A percentile compares a stretch with the other conserved stretches of the same genome.
These are phyloP conservation scores for Phellinidium pouzarii DNA, from an alignment of 1,284 basidiomycete species.

Conservation along the genomic window DNA sequence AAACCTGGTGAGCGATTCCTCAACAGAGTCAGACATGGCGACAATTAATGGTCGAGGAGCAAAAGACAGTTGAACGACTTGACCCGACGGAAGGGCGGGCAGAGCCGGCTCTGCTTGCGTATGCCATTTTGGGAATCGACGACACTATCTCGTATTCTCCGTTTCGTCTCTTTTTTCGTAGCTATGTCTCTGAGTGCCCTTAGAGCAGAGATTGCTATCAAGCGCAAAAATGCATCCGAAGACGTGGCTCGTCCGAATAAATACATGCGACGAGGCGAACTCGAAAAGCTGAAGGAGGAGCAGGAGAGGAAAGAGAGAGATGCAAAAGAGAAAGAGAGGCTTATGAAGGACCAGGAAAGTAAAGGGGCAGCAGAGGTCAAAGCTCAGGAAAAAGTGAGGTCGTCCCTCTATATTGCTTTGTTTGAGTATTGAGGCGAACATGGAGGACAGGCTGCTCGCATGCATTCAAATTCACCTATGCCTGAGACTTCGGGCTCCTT, in stretches of 20 bases:
- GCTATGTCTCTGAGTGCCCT: conserved; percentile 67
- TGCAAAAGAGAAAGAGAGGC: conserved; percentile 33
- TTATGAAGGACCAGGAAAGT: conserved; percentile 25
- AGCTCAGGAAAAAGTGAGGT: conserved; percentile 38
- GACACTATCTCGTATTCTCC: too few relatives aligned
- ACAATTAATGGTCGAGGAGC: conserved; percentile 3
- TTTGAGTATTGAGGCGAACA: conserved; percentile 31
- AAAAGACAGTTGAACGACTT: conserved; percentile 6
- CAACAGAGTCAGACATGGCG: conserved; percentile 55
- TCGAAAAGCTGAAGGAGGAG: conserved; percentile 66
- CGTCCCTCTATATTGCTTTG: conserved; percentile 22
- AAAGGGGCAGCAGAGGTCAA: conserved; percentile 22
- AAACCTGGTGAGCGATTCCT: conserved; percentile 45
- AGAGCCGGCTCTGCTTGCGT: conserved; percentile 2
- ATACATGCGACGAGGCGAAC: conserved; percentile 83
- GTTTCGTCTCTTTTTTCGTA: neutral
- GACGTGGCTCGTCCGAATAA: conserved; percentile 53
- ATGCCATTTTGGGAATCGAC: neutral
- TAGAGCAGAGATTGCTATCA: conserved; percentile 81
- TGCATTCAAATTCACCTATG: conserved; percentile 37
- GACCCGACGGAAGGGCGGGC: neutral
- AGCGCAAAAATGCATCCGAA: conserved; percentile 68
- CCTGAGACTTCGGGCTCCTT: conserved; percentile 23
- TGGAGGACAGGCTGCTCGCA: conserved; percentile 47
- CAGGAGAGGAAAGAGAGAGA: conserved; percentile 48